These are phyloP conservation scores for Globisporangium paddicum DNA, from an alignment of 352 stramenopile species.

Conservation along the genomic window DNA sequence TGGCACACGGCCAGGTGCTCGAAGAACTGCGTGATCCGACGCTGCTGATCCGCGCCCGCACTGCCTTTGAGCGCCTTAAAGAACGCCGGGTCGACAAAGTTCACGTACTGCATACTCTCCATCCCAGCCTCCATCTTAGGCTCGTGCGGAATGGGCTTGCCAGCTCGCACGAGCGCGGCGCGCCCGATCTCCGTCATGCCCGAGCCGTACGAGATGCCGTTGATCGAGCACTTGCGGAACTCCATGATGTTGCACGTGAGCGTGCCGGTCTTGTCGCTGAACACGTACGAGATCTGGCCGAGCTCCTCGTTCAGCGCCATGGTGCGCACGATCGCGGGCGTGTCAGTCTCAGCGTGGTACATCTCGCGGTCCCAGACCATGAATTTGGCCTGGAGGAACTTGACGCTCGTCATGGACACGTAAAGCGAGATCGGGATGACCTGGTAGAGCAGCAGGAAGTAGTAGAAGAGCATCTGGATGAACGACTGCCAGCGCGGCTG, in stretches of 20 bases:
- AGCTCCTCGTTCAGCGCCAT: slow-evolving; percentile 92
- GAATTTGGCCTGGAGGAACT: slow-evolving; percentile 82
- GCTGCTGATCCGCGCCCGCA: slow-evolving; percentile 33
- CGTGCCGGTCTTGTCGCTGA: slow-evolving; percentile 92
- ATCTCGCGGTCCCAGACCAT: slow-evolving; percentile 89
- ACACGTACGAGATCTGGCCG: slow-evolving; percentile 88
- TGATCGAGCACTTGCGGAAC: slow-evolving; percentile 93
- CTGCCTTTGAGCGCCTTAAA: slow-evolving; percentile 59
- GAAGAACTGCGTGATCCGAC: slow-evolving; percentile 74
- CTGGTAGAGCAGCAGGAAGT: slow-evolving; percentile 88
- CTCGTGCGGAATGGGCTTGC: slow-evolving; percentile 57
- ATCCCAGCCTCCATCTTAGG: slow-evolving; percentile 52
- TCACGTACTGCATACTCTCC: slow-evolving; percentile 63
- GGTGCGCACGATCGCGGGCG: slow-evolving; percentile 72
- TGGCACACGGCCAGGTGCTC: slow-evolving; percentile 82
- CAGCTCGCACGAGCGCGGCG: slow-evolving; percentile 48
- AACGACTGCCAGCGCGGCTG: slow-evolving; percentile 49
- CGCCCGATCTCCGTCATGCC: slow-evolving; percentile 79
- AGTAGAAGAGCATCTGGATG: slow-evolving; percentile 91
- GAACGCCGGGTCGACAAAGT: slow-evolving; percentile 68
- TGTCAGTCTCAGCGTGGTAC: slow-evolving; percentile 92
- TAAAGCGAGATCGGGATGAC: slow-evolving; percentile 94
- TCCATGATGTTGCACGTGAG: slow-evolving; percentile 94
- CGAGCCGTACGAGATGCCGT: slow-evolving; percentile 88
- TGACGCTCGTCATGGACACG: slow-evolving; percentile 89